A percentile compares a stretch with the other conserved stretches of the same genome.
Evolutionary conservation across 352 stramenopile genomes (phyloP).

Genomic region (Phytophthora macrochlamydospora): DNA sequence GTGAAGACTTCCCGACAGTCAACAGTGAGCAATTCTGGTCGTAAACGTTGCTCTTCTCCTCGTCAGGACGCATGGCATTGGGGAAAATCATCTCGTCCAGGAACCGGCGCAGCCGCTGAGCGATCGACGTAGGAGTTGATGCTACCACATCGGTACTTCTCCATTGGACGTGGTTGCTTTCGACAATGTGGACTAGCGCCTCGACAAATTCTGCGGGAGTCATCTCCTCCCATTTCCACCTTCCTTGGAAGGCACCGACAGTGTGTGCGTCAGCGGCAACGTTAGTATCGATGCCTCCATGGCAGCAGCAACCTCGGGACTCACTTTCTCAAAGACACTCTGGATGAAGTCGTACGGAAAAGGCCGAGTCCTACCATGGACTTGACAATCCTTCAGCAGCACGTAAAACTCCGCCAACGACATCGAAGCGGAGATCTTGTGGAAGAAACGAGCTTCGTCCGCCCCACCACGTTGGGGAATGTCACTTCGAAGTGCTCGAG

Average conservation of each 20-base stretch:
- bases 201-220: constrained; percentile 73
- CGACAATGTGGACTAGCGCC: constrained; percentile 56
- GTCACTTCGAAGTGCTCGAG: constrained; percentile 1
- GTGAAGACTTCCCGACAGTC: constrained; percentile 60
- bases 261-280: constrained; percentile 24
- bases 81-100: constrained; percentile 61
- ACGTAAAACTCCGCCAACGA: constrained; percentile 66
- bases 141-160: constrained; percentile 3
- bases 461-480: constrained; percentile 8
- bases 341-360: constrained; percentile 72
- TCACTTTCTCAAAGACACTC: constrained; percentile 59
- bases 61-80: constrained; percentile 50
- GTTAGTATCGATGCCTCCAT: constrained; percentile 24
- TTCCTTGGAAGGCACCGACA: constrained; percentile 23
- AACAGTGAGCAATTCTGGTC: constrained; percentile 43
- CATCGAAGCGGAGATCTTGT: constrained; percentile 71
- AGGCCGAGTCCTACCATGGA: constrained; percentile 52
- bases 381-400: constrained; percentile 71
- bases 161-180: constrained; percentile 42
- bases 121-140: constrained; percentile 20
- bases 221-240: constrained; percentile 44
- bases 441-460: constrained; percentile 66
- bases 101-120: constrained; percentile 49
- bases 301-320: constrained; percentile 38
- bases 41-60: constrained; percentile 61